Conservation (phyloP, 306 rosid genomes). For the Quercus alba region DNA sequence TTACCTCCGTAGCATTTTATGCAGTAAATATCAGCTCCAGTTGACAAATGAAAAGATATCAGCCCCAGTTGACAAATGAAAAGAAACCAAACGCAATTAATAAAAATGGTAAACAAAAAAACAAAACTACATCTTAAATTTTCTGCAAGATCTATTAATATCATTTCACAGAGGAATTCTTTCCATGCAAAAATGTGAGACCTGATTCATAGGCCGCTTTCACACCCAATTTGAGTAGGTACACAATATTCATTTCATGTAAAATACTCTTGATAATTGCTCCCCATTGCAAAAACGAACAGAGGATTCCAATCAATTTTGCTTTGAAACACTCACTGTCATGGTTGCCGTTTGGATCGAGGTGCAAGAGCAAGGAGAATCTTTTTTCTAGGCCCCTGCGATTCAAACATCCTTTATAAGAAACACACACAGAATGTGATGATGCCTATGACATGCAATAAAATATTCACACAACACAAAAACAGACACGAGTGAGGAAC, state of each 20-base stretch:
- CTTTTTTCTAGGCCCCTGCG: slow-evolving; percentile 97
- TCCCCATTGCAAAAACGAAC: slow-evolving; percentile 16
- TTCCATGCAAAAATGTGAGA: slow-evolving; percentile 26
- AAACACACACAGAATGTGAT: slow-evolving; percentile 3
- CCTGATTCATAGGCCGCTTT: slow-evolving; percentile 18
- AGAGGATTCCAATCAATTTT: slow-evolving; percentile 16
- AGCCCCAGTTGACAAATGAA: neutral
- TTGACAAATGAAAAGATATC: neutral
- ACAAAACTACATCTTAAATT: slow-evolving; percentile 26
- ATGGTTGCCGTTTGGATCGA: slow-evolving; percentile 57
- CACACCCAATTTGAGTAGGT: slow-evolving; percentile 28
- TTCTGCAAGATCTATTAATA: slow-evolving; percentile 19
- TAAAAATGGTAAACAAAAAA: slow-evolving; percentile 1
- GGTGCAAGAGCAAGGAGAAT: slow-evolving; percentile 72
- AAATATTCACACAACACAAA: neutral
- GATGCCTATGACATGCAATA: neutral
- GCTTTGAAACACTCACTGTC: slow-evolving; percentile 21
- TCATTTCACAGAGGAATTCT: slow-evolving; percentile 7
- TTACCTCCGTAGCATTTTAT: too few relatives aligned
- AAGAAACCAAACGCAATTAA: neutral
- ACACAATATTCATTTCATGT: slow-evolving; percentile 19
- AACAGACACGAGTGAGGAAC: neutral
- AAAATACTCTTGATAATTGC: slow-evolving; percentile 9
- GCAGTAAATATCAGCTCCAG: neutral
- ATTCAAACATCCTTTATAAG: slow-evolving; percentile 33